Evolutionary conservation across 495 filamentous ascomycete genomes (phyloP).

Genomic region (Annulohypoxylon stygium): DNA sequence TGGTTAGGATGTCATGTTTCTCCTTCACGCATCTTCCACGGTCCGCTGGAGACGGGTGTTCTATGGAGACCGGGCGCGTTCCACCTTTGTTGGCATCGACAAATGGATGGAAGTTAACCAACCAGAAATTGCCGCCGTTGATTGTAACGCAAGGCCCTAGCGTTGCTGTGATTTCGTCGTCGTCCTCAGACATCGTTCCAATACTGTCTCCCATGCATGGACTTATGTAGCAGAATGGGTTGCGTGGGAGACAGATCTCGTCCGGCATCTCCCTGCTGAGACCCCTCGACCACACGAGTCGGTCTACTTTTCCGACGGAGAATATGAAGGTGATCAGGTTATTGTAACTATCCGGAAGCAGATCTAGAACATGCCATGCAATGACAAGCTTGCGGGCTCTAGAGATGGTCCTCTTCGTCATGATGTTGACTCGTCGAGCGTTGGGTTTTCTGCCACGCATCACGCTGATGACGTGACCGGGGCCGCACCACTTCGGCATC

Average conservation of each 20-base stretch:
- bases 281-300: constrained; percentile 49
- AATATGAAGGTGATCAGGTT: constrained; percentile 43
- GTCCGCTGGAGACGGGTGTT: constrained; percentile 51
- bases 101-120: constrained; percentile 51
- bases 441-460: constrained; percentile 45
- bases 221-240: constrained; percentile 49
- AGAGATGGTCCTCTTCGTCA: constrained; percentile 40
- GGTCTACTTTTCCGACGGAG: constrained; percentile 45
- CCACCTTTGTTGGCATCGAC: constrained; percentile 39
- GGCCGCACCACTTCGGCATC: constrained; percentile 52
- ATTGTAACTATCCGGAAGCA: constrained; percentile 45
- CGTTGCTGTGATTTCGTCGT: constrained; percentile 47
- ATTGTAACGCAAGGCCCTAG: constrained; percentile 47
- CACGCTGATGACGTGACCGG: constrained; percentile 51
- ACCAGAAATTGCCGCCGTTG: constrained; percentile 45
- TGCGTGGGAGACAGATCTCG: constrained; percentile 49
- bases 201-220: constrained; percentile 53
- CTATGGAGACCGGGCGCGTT: constrained; percentile 33
- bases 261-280: constrained; percentile 46
- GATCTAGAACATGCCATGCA: constrained; percentile 47
- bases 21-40: constrained; percentile 39
- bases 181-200: constrained; percentile 43
- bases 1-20: constrained; percentile 41
- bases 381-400: constrained; percentile 48
- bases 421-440: constrained; percentile 47